Evolutionary conservation across 2,329 filamentous ascomycete genomes (phyloP).

Genomic region (Aspergillus sp.): DNA sequence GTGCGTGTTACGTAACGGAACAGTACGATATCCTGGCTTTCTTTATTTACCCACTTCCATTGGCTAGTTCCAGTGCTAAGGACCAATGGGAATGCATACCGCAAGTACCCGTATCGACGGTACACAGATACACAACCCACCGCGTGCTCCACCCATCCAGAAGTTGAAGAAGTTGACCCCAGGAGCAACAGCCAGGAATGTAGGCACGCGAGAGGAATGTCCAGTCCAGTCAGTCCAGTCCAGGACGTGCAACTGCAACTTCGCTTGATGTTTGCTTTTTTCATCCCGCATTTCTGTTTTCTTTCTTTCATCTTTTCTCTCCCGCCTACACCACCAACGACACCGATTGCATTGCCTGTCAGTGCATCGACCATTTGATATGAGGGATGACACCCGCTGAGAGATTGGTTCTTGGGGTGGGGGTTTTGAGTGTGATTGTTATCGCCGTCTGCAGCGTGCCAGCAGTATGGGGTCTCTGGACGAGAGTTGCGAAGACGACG

Average conservation of each 20-base stretch:
- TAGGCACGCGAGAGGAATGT: neutral
- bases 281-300: neutral
- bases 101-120: neutral
- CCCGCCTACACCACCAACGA: neutral
- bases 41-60: neutral
- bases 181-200: neutral
- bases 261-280: neutral
- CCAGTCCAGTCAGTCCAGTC: too few species aligned
- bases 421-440: slow-evolving; percentile 26
- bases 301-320: neutral
- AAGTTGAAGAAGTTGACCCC: neutral
- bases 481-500: slow-evolving; percentile 16
- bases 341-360: neutral
- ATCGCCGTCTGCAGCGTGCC: slow-evolving; percentile 25
- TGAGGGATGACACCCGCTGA: slow-evolving; percentile 24
- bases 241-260: neutral
- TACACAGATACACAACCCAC: neutral
- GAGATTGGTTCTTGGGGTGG: slow-evolving; percentile 20
- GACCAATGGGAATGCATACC: neutral
- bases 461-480: slow-evolving; percentile 22
- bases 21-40: neutral
- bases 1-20: neutral
- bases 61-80: neutral
- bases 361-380: neutral
- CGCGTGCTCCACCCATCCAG: neutral